Evolutionary conservation across 2,329 filamentous ascomycete genomes (phyloP).

Genomic region (Aurifilum marmelostoma): DNA sequence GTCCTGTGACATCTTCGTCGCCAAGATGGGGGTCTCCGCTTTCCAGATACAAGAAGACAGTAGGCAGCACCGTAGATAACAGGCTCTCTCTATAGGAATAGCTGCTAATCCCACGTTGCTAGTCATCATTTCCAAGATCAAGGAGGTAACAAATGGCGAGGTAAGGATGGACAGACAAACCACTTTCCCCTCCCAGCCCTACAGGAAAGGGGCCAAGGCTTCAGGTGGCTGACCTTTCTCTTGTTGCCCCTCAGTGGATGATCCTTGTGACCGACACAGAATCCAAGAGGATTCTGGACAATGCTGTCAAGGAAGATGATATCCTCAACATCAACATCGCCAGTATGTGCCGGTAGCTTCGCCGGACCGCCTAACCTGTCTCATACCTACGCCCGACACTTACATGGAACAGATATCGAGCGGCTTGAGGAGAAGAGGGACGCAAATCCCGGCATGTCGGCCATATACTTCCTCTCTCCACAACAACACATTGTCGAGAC

Average conservation of each 20-base stretch:
- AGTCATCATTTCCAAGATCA: constrained; percentile 77
- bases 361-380: background rate
- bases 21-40: constrained; percentile 80
- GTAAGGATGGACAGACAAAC: constrained; percentile 55
- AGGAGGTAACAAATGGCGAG: constrained; percentile 78
- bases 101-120: constrained; percentile 23
- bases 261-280: constrained; percentile 86
- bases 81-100: background rate
- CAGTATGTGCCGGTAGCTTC: constrained; percentile 61
- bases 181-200: constrained; percentile 8
- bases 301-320: constrained; percentile 91
- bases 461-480: constrained; percentile 88
- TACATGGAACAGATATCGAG: constrained; percentile 74
- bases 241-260: constrained; percentile 74
- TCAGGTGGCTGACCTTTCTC: constrained; percentile 7
- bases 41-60: constrained; percentile 82
- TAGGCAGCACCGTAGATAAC: constrained; percentile 47
- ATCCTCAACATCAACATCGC: constrained; percentile 96
- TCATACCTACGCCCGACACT: constrained; percentile 28
- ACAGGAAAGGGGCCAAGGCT: background rate
- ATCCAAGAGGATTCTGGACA: constrained; percentile 85
- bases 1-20: constrained; percentile 34
- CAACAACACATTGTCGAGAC: constrained; percentile 90
- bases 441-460: constrained; percentile 87
- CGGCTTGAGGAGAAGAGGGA: constrained; percentile 85